These are phyloP conservation scores for Plicaturopsis crispa DNA, from an alignment of 768 basidiomycete genomes.

Conservation along the genomic window DNA sequence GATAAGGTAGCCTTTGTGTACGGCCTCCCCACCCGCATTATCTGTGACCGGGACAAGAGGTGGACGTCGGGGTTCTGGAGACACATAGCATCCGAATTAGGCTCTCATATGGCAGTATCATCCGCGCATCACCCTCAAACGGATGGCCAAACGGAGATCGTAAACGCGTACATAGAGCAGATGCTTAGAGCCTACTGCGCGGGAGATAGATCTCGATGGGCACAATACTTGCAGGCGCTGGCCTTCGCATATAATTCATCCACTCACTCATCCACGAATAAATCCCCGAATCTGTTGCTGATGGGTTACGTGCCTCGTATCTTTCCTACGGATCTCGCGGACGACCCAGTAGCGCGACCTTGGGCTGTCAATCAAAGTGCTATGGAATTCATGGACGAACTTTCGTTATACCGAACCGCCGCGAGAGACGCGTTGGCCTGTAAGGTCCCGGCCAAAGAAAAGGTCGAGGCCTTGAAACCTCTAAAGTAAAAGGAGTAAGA, in stretches of 20 bases:
- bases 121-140: constrained; percentile 30
- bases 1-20: constrained; percentile 7
- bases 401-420: too few relatives aligned
- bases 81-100: constrained; percentile 12
- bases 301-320: constrained; percentile 18
- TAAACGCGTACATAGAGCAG: constrained; percentile 20
- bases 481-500: too few relatives aligned
- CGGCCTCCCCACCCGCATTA: constrained; percentile 15
- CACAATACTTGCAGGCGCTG: constrained; percentile 15
- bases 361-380: too few relatives aligned
- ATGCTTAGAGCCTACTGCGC: constrained; percentile 21
- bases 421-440: too few relatives aligned
- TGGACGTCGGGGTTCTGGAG: constrained; percentile 21
- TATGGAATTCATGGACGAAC: too few relatives aligned
- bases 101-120: constrained; percentile 14
- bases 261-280: constrained; percentile 15
- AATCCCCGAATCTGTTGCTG: constrained; percentile 19
- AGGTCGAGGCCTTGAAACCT: too few relatives aligned
- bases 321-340: constrained; percentile 3
- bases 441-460: too few relatives aligned
- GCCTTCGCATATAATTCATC: constrained; percentile 24
- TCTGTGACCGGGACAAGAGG: constrained; percentile 12
- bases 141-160: constrained; percentile 25
- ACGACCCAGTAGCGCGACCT: too few relatives aligned
- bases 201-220: constrained; percentile 17